These are phyloP conservation scores for Ceriops zippeliana DNA, from an alignment of 345 rosid species.

Conservation along the genomic window DNA sequence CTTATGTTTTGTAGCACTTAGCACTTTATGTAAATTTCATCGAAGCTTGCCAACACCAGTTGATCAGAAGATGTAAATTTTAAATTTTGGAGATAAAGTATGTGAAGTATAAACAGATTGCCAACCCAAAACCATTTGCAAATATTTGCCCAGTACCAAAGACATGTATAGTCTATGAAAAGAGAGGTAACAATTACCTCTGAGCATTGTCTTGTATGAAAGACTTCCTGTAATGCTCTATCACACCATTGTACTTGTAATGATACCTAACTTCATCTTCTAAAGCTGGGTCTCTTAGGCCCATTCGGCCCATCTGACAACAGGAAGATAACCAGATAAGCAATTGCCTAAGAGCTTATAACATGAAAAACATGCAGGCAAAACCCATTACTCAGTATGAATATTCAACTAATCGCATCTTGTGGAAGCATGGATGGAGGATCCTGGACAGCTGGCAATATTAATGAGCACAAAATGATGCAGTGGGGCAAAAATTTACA, in stretches of 20 bases:
- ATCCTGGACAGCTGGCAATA: neutral
- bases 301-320: constrained; percentile 74
- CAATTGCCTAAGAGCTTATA: neutral
- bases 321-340: constrained; percentile 22
- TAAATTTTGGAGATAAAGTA: too few species aligned
- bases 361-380: neutral
- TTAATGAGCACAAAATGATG: neutral
- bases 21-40: too few species aligned
- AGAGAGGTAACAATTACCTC: constrained; percentile 41
- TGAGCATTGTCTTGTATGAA: constrained; percentile 89
- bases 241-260: constrained; percentile 69
- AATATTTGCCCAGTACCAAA: too few species aligned
- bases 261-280: constrained; percentile 84
- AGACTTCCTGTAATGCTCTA: constrained; percentile 86
- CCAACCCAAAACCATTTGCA: too few species aligned
- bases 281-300: constrained; percentile 64
- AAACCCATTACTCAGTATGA: neutral
- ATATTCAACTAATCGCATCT: neutral
- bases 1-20: too few species aligned
- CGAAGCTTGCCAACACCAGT: too few species aligned
- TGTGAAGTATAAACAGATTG: too few species aligned
- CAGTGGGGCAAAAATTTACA: too few species aligned
- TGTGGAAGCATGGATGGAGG: neutral
- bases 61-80: too few species aligned
- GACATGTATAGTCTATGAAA: too few species aligned